Conservation (phyloP, 1,139 yeast genomes). For the Geotrichum candidum region DNA sequence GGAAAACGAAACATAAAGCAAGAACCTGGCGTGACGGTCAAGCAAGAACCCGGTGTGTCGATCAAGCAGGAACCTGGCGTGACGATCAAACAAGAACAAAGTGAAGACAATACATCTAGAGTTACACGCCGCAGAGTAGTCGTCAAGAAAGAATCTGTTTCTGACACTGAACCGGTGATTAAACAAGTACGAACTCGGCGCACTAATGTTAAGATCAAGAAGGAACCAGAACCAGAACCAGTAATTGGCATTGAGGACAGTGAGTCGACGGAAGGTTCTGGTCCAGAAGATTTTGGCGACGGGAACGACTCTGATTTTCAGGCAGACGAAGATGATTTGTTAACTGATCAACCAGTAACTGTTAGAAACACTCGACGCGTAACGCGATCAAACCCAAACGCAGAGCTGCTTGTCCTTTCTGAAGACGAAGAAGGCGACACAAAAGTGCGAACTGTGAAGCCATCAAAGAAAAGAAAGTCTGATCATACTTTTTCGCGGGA, state of each 20-base stretch:
- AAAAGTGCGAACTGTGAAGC: not conserved
- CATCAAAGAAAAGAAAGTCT: not conserved
- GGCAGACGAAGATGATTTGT: not conserved
- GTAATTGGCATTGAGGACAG: not conserved
- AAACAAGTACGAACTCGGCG: not conserved
- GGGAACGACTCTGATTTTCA: slow-evolving; percentile 8
- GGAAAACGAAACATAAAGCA: not conserved
- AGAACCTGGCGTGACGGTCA: not conserved
- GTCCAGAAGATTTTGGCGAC: slow-evolving; percentile 10
- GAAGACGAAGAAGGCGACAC: slow-evolving; percentile 7
- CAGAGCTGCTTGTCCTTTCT: slow-evolving; percentile 1
- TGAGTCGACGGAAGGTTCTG: not conserved
- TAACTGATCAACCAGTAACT: not conserved
- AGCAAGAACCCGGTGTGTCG: not conserved
- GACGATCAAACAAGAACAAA: not conserved
- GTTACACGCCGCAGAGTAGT: not conserved
- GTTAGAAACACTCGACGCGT: not conserved
- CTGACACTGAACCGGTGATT: not conserved
- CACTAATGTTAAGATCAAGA: not conserved
- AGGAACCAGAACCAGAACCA: not conserved
- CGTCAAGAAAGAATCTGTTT: not conserved
- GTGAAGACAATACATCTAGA: not conserved
- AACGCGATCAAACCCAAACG: slow-evolving; percentile 3
- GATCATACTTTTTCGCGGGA: not conserved
- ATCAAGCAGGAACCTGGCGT: not conserved